Conservation (phyloP, 2,329 filamentous ascomycete genomes). For the Aspergillus sp. region DNA sequence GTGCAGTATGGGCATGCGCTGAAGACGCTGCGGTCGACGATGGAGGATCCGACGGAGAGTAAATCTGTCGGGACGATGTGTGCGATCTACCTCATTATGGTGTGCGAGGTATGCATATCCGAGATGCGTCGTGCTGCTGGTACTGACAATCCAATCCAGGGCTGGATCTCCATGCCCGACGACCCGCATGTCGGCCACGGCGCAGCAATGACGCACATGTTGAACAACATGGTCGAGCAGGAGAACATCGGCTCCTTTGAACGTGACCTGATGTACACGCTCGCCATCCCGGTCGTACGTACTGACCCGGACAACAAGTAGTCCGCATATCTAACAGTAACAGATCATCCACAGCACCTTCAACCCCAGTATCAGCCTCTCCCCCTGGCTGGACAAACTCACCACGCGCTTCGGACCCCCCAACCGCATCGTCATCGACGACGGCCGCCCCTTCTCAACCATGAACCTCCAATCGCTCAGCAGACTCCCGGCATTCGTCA, state of each 20-base stretch:
- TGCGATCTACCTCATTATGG: conserved; percentile 27
- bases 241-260: conserved; percentile 16
- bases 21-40: conserved; percentile 19
- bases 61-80: conserved; percentile 24
- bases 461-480: not conserved
- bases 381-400: conserved; percentile 14
- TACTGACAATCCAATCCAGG: conserved; percentile 9
- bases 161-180: conserved; percentile 20
- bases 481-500: not conserved
- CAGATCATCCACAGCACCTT: conserved; percentile 22
- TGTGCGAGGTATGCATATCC: conserved; percentile 27
- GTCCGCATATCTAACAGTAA: too few species aligned
- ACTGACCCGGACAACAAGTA: too few species aligned
- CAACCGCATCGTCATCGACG: not conserved
- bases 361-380: conserved; percentile 18
- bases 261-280: conserved; percentile 17
- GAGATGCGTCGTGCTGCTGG: too few species aligned
- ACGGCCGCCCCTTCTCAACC: not conserved
- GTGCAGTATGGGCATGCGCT: conserved; percentile 20
- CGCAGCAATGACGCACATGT: conserved; percentile 19
- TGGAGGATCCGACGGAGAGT: conserved; percentile 23
- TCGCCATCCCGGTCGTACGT: conserved; percentile 23
- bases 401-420: conserved; percentile 2
- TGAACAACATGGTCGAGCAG: conserved; percentile 13
- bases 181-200: conserved; percentile 16